A percentile compares a stretch with the other conserved stretches of the same genome.
Evolutionary conservation across 352 stramenopile species (phyloP).

Genomic region (Pythium biforme): DNA sequence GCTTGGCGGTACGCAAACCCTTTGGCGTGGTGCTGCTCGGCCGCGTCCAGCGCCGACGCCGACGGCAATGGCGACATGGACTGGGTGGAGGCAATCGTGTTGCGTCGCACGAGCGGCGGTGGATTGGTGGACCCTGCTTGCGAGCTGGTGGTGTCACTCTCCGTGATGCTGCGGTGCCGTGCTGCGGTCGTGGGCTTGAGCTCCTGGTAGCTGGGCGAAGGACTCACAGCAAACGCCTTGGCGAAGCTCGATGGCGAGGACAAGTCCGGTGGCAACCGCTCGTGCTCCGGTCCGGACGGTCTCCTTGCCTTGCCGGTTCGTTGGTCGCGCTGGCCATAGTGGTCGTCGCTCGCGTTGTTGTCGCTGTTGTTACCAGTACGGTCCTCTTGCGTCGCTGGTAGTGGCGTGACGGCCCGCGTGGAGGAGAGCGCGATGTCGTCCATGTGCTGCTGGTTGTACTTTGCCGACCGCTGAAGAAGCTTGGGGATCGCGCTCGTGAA

Average conservation of each 20-base stretch:
- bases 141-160: neutral
- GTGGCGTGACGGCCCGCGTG: neutral
- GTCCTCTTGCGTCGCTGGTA: neutral
- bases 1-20: slow-evolving; percentile 79
- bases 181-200: neutral
- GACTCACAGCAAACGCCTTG: neutral
- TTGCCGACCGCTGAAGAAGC: slow-evolving; percentile 23
- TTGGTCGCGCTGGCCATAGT: slow-evolving; percentile 3
- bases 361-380: slow-evolving; percentile 12
- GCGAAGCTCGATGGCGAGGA: neutral
- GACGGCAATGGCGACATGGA: neutral
- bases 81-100: slow-evolving; percentile 35
- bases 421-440: neutral
- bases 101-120: slow-evolving; percentile 11
- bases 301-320: slow-evolving; percentile 3
- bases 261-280: neutral
- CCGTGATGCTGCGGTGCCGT: neutral
- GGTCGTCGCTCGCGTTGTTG: slow-evolving; percentile 26
- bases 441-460: slow-evolving; percentile 35
- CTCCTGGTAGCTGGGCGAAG: slow-evolving; percentile 6
- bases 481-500: slow-evolving; percentile 41
- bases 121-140: no score
- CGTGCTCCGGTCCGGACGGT: neutral
- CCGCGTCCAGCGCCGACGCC: slow-evolving; percentile 23
- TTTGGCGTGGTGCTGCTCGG: slow-evolving; percentile 54